These are phyloP conservation scores for Penicillium fuscoglaucum DNA, from an alignment of 2,329 filamentous ascomycete genomes.

Conservation along the genomic window DNA sequence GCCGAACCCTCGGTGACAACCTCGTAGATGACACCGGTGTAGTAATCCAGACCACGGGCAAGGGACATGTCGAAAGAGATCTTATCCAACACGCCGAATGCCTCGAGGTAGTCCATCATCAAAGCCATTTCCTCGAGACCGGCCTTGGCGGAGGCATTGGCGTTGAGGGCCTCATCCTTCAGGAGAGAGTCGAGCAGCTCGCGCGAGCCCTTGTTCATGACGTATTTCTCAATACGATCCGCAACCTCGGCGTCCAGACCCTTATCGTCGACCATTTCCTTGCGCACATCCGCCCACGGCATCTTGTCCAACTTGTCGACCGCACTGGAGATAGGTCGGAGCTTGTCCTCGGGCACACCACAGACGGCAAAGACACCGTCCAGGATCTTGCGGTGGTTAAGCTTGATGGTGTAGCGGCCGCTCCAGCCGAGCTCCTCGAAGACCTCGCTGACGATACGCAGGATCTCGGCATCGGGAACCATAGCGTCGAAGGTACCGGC, in stretches of 20 bases:
- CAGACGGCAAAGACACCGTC: slow-evolving; percentile 91
- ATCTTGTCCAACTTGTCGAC: slow-evolving; percentile 96
- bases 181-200: slow-evolving; percentile 72
- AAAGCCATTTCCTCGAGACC: slow-evolving; percentile 79
- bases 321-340: slow-evolving; percentile 84
- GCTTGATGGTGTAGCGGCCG: slow-evolving; percentile 78
- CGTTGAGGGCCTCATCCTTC: slow-evolving; percentile 65
- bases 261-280: slow-evolving; percentile 93
- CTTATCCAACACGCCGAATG: slow-evolving; percentile 68
- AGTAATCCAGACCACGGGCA: slow-evolving; percentile 88
- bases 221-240: slow-evolving; percentile 83
- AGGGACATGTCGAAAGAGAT: slow-evolving; percentile 89
- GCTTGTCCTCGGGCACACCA: slow-evolving; percentile 82
- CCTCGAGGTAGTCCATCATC: slow-evolving; percentile 78
- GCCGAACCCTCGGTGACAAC: slow-evolving; percentile 80
- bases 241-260: slow-evolving; percentile 74
- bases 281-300: slow-evolving; percentile 84
- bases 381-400: slow-evolving; percentile 92
- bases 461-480: slow-evolving; percentile 87
- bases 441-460: slow-evolving; percentile 80
- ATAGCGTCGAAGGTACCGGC: slow-evolving; percentile 83
- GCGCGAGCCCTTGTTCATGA: slow-evolving; percentile 71
- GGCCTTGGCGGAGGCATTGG: slow-evolving; percentile 73
- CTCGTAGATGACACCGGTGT: slow-evolving; percentile 88
- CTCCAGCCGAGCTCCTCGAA: slow-evolving; percentile 78